Evolutionary conservation across 257 asterid genomes (phyloP), one percentile per base, ranked within the genome.

Genomic region (Nicotiana paniculata): DNA sequence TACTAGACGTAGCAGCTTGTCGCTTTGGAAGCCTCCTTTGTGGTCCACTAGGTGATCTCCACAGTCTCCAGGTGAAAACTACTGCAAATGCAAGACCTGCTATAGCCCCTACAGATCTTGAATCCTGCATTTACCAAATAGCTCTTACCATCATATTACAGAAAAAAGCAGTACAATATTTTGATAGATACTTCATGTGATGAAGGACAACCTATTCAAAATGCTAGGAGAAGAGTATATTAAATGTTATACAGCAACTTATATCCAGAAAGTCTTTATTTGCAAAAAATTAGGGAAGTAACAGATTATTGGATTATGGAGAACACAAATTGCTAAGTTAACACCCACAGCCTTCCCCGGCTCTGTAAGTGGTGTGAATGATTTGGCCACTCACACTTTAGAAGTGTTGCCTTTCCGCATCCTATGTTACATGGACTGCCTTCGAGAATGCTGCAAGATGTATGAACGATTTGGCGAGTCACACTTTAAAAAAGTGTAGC

Each of bases 41-140:
- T 9, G 86, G 88, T 79, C 87, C 93, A 78, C 91, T 88, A 54
- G 95, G 90, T 77, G 93, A 86, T 90, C 98, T 88, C 86, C 90
- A 85, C 58, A 93, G 82, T 91, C 95, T 95, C 98, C 98, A 95
- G 15, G 98, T 90, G 88, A 94, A 94, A 84, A 95, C 89, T 83
- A 95, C 75, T 28, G 98, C 97, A 85, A 95, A 81, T 81, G 98
- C 97, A 85, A 95, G 88, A 58, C 95, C 98, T 51, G 98, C 98
- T 81, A 95, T 80, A 81, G 98, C 93, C 83, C 96, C 98, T 77
- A 90, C 84, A 13, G 98, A 90, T 80, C 97, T 90, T 63, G 93
- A 84, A 90, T 95, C 98, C 98, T 95, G 89, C 83, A 86, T 53
- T 65, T 9, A 75, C 67, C n/a, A 3, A 62, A 75, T 26, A 46